Base-by-base conservation (phyloP, 768 basidiomycete genomes). In the Amanita phalloides region DNA sequence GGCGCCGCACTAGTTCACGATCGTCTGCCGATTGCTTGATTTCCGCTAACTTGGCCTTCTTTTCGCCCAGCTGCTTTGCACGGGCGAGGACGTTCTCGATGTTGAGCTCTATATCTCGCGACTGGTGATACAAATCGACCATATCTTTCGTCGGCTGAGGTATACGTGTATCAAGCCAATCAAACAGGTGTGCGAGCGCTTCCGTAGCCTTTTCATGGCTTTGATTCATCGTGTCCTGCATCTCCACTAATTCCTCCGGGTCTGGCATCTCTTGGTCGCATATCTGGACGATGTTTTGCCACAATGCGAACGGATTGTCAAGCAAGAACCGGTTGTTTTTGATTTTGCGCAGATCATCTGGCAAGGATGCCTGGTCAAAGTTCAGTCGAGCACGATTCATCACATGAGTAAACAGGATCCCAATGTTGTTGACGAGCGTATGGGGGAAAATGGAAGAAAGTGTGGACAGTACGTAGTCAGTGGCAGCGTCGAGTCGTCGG, bases 371-470 rank as follows among this genome's bases (percentile, higher is more conserved):
- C 2, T 42, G 36, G n/a, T 58, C 54, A 43, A 63, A 64, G 45
- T 64, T 63, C 36, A 45, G 57, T 8, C 48, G 44, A 6, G 61
- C 35, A 10, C 55, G 57, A 28, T 45, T 54, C n/a, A 58, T 23
- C 10, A 59, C 54, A 38, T 58, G 59, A 30, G 61, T 61, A 45
- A 64, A 63, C n/a, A 62, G 20, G 39, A 64, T 58, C 20, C 54
- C 60, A 53, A 65, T 64, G 51, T 65, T 62, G 37, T 56, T 41
- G 4, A 55, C 53, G 45, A 65, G 50, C n/a, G 54, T 56, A 32
- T 55, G 46, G 17, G 63, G 63, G 48, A 64, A 62, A 28, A 64
- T 62, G 14, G 51, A 45, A 17, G 60, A 48, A 6, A 64, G 49
- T 1, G 57, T 54, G 3, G 55, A 48, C 4, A 64, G 58, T 0